Base-by-base conservation (phyloP, 2,329 filamentous ascomycete genomes). In the Colletotrichum chlorophyti region DNA sequence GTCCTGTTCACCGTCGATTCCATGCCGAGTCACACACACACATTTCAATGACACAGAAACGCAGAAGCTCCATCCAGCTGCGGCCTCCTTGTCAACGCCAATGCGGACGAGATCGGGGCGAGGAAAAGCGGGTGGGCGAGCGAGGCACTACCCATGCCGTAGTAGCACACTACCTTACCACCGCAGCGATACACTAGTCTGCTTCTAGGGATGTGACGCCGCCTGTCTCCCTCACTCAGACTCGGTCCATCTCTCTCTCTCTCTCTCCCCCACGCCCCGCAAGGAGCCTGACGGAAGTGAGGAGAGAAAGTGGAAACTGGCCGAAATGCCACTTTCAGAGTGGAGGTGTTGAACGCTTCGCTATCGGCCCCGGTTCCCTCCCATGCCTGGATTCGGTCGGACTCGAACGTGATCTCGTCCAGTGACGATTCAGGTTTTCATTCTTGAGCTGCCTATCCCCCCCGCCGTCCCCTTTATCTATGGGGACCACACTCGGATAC, bases 41-140 rank as follows among this genome's bases (percentile, higher is more conserved):
- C 51, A 55, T 55, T 55, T 53, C 52, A 59, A 59, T 59, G 55
- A 59, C 55, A 59, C 55, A 59, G 53, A 52, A 52, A 32, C 53
- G 38, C 45, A 29, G 38, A 12, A 48, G 49, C 29, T 51, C 37
- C 48, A 42, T 42, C 37, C 9, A 35, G 14, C 45, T 48, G 29
- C 31, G n/a, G n/a, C n/a, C n/a, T n/a, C n/a, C n/a, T n/a, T 23
- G 31, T 32, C 35, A 42, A 41, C 50, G 49, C 54, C 50, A 54
- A 58, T 58, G 54, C 15, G 32, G 45, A 48, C 23, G 50, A 35
- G 49, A 58, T 55, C 52, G 54, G 49, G 54, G 49, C 26, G 11
- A 10, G 12, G 26, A 23, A 26, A 23, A 19, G 32, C 45, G 49
- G 49, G 49, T 31, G 8, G 31, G 21, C 7, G 34, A 40, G 23